Percentiles rank a stretch among this genome's conserved stretches.
These are phyloP conservation scores for Aspergillus novoparasiticus DNA, from an alignment of 2,329 filamentous ascomycete species.

Conservation along the genomic window DNA sequence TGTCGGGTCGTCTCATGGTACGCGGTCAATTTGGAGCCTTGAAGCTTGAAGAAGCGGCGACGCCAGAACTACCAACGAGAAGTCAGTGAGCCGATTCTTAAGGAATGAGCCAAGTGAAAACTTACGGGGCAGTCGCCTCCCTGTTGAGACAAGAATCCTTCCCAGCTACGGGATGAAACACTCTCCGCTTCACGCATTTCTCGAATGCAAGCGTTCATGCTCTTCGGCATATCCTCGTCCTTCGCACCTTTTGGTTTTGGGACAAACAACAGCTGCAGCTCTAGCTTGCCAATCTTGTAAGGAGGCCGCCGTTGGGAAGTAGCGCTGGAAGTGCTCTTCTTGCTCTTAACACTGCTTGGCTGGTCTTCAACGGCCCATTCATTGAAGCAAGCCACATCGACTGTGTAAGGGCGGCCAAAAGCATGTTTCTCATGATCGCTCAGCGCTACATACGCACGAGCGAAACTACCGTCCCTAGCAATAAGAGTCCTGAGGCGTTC, in stretches of 20 bases:
- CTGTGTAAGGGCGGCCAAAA: constrained; percentile 83
- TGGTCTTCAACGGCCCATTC: constrained; percentile 93
- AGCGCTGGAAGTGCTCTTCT: constrained; percentile 68
- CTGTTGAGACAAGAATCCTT: constrained; percentile 92
- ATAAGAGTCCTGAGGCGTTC: constrained; percentile 85
- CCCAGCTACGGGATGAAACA: constrained; percentile 74
- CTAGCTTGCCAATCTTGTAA: constrained; percentile 95
- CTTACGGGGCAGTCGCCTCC: constrained; percentile 96
- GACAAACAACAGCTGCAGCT: constrained; percentile 91
- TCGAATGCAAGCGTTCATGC: constrained; percentile 93
- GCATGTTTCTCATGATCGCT: constrained; percentile 88
- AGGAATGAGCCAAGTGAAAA: constrained; percentile 23
- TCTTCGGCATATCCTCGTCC: constrained; percentile 98
- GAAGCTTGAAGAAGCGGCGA: constrained; percentile 92
- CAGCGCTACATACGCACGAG: constrained; percentile 87
- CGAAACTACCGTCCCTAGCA: constrained; percentile 90
- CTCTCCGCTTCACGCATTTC: constrained; percentile 91
- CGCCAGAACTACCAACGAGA: constrained; percentile 77
- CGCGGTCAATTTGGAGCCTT: constrained; percentile 87
- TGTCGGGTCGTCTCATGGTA: constrained; percentile 96
- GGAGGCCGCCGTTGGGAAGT: constrained; percentile 71
- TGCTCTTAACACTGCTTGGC: constrained; percentile 90
- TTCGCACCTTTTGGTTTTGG: constrained; percentile 83
- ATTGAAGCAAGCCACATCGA: constrained; percentile 94
- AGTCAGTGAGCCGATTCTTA: background rate